These are phyloP conservation scores for Thielaviopsis euricoi DNA, from an alignment of 2,329 filamentous ascomycete genomes.

Conservation along the genomic window DNA sequence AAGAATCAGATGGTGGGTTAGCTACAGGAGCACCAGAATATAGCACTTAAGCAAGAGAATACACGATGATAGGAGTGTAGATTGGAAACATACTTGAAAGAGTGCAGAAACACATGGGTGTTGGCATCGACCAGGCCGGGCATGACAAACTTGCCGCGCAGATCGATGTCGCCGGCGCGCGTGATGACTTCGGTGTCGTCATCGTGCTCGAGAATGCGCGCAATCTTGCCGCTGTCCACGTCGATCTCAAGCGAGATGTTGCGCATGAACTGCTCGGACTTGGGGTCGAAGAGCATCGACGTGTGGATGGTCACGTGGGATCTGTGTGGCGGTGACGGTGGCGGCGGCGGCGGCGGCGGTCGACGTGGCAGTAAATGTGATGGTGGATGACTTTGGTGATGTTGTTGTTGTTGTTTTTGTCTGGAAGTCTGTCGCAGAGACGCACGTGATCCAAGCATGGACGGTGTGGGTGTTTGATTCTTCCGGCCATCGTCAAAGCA, in stretches of 20 bases:
- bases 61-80: too few species aligned
- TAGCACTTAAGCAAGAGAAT: too few species aligned
- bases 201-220: conserved; percentile 18
- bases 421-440: neutral
- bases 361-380: neutral
- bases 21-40: too few species aligned
- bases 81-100: conserved; percentile 25
- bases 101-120: conserved; percentile 39
- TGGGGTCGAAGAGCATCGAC: conserved; percentile 29
- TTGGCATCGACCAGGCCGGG: conserved; percentile 39
- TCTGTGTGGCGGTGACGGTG: neutral
- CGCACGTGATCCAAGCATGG: neutral
- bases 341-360: neutral
- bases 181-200: conserved; percentile 15
- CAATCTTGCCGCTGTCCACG: conserved; percentile 24
- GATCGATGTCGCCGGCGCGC: conserved; percentile 28
- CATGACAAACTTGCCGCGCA: conserved; percentile 34
- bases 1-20: too few species aligned
- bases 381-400: neutral
- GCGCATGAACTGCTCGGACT: conserved; percentile 23
- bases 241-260: conserved; percentile 28
- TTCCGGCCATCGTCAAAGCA: neutral
- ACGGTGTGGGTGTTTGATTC: neutral
- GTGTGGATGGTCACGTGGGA: conserved; percentile 24
- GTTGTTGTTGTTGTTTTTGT: neutral